A percentile compares a stretch with the other conserved stretches of the same genome.
These are phyloP conservation scores for Basidiobolus meristosporus DNA, from an alignment of 371 early-diverging fungal genomes.

Conservation along the genomic window DNA sequence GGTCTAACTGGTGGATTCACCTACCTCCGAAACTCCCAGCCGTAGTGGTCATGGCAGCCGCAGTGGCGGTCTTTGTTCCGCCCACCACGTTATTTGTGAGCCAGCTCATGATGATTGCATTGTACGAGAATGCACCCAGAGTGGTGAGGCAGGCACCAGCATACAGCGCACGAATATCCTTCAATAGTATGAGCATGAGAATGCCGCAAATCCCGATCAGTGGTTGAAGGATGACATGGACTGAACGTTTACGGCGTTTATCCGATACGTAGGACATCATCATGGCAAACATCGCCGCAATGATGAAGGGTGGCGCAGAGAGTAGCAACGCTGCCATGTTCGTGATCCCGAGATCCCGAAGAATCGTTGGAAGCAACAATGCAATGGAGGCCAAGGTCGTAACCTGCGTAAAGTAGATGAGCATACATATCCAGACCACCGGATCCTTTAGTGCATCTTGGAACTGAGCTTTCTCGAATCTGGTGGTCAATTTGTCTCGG, in stretches of 20 bases:
- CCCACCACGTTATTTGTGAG: slow-evolving; percentile 38
- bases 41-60: slow-evolving; percentile 28
- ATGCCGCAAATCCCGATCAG: slow-evolving; percentile 38
- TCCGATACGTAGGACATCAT: slow-evolving; percentile 39
- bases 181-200: slow-evolving; percentile 24
- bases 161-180: slow-evolving; percentile 16
- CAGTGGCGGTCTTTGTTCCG: slow-evolving; percentile 37
- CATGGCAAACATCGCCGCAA: slow-evolving; percentile 32
- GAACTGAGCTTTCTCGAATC: slow-evolving; percentile 27
- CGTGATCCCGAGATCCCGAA: slow-evolving; percentile 11
- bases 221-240: slow-evolving; percentile 34
- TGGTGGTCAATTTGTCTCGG: slow-evolving; percentile 3
- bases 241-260: slow-evolving; percentile 30
- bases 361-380: slow-evolving; percentile 43
- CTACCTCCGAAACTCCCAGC: slow-evolving; percentile 43
- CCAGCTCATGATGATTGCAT: slow-evolving; percentile 36
- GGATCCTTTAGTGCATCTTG: slow-evolving; percentile 21
- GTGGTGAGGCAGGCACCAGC: slow-evolving; percentile 25
- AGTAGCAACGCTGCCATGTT: slow-evolving; percentile 21
- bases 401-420: slow-evolving; percentile 25
- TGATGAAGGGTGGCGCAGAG: slow-evolving; percentile 16
- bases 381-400: slow-evolving; percentile 32
- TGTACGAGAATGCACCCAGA: slow-evolving; percentile 24
- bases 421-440: slow-evolving; percentile 19
- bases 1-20: no score